Evolutionary conservation across 1,139 yeast species (phyloP), one percentile per base, ranked within the genome.

Genomic region (Hanseniaspora uvarum): DNA sequence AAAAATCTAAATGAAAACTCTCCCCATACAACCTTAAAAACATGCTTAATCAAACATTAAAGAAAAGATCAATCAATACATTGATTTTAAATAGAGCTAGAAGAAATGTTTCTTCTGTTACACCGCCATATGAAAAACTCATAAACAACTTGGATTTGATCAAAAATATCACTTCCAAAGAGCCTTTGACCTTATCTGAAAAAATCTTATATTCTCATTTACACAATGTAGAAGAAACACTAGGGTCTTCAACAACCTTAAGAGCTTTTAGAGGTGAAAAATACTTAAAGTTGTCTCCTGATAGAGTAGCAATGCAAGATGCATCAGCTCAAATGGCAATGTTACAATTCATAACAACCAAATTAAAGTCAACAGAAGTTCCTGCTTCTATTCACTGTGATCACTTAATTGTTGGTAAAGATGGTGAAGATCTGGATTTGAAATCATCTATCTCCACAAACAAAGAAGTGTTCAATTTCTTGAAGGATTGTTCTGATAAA

Each of bases 251-350:
- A 10, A 65, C 73, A 49, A 75, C 80, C 57, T 40, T 64, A 21
- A 51, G 56, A 18, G 63, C 61, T 46, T 78, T 89, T 59, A 78
- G 98, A 63, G 98, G 98, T 52, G 68, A 78, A 57, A 79, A 86
- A 57, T 92, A 92, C 68, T 78, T 92, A 66, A 92, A 92, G 73
- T 76, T 92, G 62, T 78, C 82, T 65, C 98, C 98, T n/a, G 98
- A 92, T 68, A 78, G 98, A 64, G 98, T 92, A 21, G 98, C 98
- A 26, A 89, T 89, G 96, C 98, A 92, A 73, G 98, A 92, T 72
- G 98, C 98, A 1, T 85, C 95, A 24, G 98, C 98, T 1, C 98
- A 92, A 71, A 92, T 89, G 86, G 98, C 98, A 2, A 73, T 92
- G 59, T 73, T 92, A 59, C 98, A 92, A 71, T 92, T 92, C 70